Evolutionary conservation across 495 filamentous ascomycete species (phyloP), one percentile per base, ranked within the genome.

Genomic region (Penicillium coffeae): DNA sequence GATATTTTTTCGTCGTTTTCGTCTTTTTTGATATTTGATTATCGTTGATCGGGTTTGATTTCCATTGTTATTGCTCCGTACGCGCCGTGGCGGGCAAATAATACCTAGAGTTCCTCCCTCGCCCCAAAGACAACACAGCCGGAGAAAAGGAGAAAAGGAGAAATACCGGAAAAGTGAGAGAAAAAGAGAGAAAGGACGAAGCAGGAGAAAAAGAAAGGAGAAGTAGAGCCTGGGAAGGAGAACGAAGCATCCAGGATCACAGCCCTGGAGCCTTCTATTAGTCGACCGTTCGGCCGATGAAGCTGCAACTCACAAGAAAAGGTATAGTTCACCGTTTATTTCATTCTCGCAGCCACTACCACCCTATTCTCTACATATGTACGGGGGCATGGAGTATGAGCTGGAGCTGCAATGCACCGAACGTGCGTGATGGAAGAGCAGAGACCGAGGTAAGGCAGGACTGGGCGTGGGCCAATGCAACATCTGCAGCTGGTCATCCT

Each of bases 251-350:
- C n/a, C n/a, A n/a, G n/a, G n/a, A n/a, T n/a, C n/a, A n/a, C n/a
- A n/a, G n/a, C n/a, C n/a, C n/a, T n/a, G n/a, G n/a, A n/a, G n/a
- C n/a, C n/a, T n/a, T n/a, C n/a, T n/a, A n/a, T n/a, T n/a, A n/a
- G n/a, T n/a, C n/a, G n/a, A n/a, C n/a, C n/a, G n/a, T n/a, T n/a
- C n/a, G n/a, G n/a, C n/a, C 15, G 45, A 46, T 18, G 42, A 10
- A 37, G 35, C 47, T 48, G 16, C 36, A 46, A 22, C 14, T 44
- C n/a, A 33, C 45, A 3, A 27, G n/a, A n/a, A 18, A 20, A 21
- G 54, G 56, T 65, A 66, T 66, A 66, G 51, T 62, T 64, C 62
- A 61, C 59, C 55, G 54, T 58, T 60, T 50, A 32, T 43, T 56
- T 50, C 38, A 38, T 49, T 35, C 18, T 34, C 37, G n/a, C 18